Evolutionary conservation across 2,329 filamentous ascomycete species (phyloP), one percentile per base, ranked within the genome.

Genomic region (Stachybotrys chartarum): DNA sequence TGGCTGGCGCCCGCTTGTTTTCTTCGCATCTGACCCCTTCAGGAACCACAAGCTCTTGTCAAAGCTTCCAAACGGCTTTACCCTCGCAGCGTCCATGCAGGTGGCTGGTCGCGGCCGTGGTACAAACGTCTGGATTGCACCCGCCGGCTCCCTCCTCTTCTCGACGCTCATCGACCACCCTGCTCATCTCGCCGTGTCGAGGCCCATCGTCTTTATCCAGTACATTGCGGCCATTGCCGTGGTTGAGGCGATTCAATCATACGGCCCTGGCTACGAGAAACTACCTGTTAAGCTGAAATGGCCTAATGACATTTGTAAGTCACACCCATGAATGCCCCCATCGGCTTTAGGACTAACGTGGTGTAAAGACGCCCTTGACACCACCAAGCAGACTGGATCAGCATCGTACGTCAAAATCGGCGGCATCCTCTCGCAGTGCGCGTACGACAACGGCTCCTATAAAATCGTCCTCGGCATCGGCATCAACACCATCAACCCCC

Each of bases 41-140:
- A 90, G 87, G 64, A 99, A 99, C 66, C 82, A 85, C 0, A 84
- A 84, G 32, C 76, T 97, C 30, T 82, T 97, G 42, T 81, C 86
- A 6, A 83, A 80, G 49, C 79, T 97, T 0, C 90, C 92, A 0
- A 85, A 82, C 0, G 94, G 94, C n/a, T 91, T 96, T 68, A 96
- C 92, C 0, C 78, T 90, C 11, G 87, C 88, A 1, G 93, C 94
- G 1, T 94, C 91, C 0, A 91, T 88, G 0, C 93, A 97, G 70
- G 78, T 97, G 7, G 90, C 92, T 0, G 94, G 87, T 7, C 85
- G 94, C 44, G 94, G 94, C 7, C 87, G 94, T 10, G 94, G 94
- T 5, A 86, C 82, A 35, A 99, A 99, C 64, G 90, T 97, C 57
- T 99, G 94, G 94, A 85, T 99, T 5, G 91, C 92, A 0, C 94